Conservation (phyloP, 768 basidiomycete species). For the Leccinum aurantiacum region DNA sequence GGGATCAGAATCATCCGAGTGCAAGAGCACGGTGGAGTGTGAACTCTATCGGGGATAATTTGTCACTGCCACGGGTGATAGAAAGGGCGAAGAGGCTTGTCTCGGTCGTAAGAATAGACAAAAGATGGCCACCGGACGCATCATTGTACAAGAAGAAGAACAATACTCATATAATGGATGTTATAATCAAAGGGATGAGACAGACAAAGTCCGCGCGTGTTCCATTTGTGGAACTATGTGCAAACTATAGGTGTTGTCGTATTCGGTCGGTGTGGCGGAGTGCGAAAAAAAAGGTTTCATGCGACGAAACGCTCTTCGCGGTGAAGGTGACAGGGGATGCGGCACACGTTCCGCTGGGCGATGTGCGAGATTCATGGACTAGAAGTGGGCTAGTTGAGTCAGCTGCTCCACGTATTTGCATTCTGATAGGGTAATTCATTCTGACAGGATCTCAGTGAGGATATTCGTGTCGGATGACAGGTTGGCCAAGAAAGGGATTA, state of each 20-base stretch:
- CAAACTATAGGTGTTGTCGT: neutral
- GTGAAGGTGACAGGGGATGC: constrained; percentile 11
- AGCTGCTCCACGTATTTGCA: constrained; percentile 23
- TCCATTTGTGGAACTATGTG: neutral
- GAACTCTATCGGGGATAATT: constrained; percentile 15
- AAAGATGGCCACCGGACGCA: constrained; percentile 3
- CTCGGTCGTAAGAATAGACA: constrained; percentile 13
- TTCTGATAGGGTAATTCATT: constrained; percentile 29
- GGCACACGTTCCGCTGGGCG: constrained; percentile 17
- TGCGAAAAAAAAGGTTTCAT: constrained; percentile 20
- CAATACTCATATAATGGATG: constrained; percentile 13
- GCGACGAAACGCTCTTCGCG: constrained; percentile 2
- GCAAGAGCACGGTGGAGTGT: constrained; percentile 4
- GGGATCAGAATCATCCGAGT: constrained; percentile 12
- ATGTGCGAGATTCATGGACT: constrained; percentile 25
- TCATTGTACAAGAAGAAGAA: constrained; percentile 10
- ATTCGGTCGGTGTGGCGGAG: constrained; percentile 13
- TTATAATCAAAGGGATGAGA: constrained; percentile 2
- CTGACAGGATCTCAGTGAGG: constrained; percentile 10
- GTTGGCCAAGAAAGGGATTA: constrained; percentile 21
- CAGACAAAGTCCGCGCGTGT: constrained; percentile 17
- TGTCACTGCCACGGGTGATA: constrained; percentile 6
- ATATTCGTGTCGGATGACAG: constrained; percentile 8
- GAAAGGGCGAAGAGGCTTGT: constrained; percentile 6
- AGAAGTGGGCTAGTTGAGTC: constrained; percentile 19